Evolutionary conservation across 2,329 filamentous ascomycete genomes (phyloP), one percentile per base, ranked within the genome.

Genomic region (Alternaria sp.): DNA sequence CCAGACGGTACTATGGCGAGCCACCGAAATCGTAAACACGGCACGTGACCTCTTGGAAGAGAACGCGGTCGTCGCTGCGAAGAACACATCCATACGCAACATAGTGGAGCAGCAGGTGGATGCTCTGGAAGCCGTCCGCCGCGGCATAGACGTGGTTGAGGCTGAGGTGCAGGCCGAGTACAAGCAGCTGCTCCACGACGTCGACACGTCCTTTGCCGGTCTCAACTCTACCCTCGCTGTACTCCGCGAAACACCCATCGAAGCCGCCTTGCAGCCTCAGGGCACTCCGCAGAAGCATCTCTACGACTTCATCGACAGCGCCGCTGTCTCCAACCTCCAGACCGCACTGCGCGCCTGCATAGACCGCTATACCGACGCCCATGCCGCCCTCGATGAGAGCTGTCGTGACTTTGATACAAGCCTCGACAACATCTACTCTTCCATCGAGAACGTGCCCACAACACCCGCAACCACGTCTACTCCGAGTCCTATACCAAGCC

Each of bases 11-110:
- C 92, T 97, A 52, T 89, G 92, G 75, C 91, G 92, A 61, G 94
- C 93, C 66, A 94, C 95, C 74, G 91, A 96, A 72, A 89, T 97
- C 57, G 91, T 95, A 44, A 92, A 88, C 20, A 84, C 87, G 14
- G 92, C 93, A 5, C 89, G 93, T 34, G 82, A 85, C 32, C 87
- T 92, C 34, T 84, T 97, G 65, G 92, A 96, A 74, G 90, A 95
- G 68, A 89, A 89, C 48, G 89, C 92, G 54, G 84, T 94, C 9
- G 84, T 96, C 4, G 86, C 86, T 22, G 82, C 82, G 6, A 82
- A 81, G 70, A 84, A 82, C 69, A 71, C 75, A 1, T 80, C 80
- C 57, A 75, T 82, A 28, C 64, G 78, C 24, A 75, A 77, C 48
- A 78, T 80, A 14, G 71, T 83, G 32, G 76, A 81, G 26, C 78